phyloP scores from a whole-genome alignment of 208 protist species.

The Wallacemonas sp. region DNA sequence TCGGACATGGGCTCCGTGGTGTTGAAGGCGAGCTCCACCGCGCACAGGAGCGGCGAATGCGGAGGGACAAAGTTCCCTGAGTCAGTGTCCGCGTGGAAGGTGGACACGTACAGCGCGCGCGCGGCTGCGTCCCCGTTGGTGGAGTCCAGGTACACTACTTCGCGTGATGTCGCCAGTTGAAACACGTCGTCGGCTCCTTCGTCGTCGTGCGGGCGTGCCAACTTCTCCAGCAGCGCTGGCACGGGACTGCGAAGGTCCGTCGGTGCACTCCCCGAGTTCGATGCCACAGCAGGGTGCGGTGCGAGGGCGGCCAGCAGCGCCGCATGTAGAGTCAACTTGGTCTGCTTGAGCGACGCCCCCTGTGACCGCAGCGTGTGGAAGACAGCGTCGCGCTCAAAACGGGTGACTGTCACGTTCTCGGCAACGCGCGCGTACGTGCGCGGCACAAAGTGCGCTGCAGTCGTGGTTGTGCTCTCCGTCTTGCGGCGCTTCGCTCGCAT shows the following conservation, averaged over 20 bases:
- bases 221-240: too few relatives aligned
- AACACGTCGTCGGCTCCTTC: constrained; percentile 4
- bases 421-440: constrained; percentile 17
- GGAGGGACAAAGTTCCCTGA: not conserved
- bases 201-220: too few relatives aligned
- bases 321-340: constrained; percentile 28
- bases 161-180: not conserved
- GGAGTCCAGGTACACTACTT: constrained; percentile 47
- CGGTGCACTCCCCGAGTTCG: too few relatives aligned
- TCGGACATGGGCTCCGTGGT: not conserved
- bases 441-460: constrained; percentile 20
- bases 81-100: not conserved
- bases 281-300: too few relatives aligned
- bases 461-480: not conserved
- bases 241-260: too few relatives aligned
- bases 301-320: constrained; percentile 18
- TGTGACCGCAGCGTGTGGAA: constrained; percentile 5
- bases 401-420: not conserved
- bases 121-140: constrained; percentile 44
- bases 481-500: not conserved
- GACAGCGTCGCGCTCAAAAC: constrained; percentile 38
- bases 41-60: not conserved
- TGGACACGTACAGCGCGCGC: constrained; percentile 22
- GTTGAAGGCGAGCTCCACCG: constrained; percentile 4
- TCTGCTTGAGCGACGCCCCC: constrained; percentile 17